Percentiles rank a stretch among this genome's conserved stretches.
phyloP scores from a whole-genome alignment of 306 rosid species.

The Carpinus fangiana region DNA sequence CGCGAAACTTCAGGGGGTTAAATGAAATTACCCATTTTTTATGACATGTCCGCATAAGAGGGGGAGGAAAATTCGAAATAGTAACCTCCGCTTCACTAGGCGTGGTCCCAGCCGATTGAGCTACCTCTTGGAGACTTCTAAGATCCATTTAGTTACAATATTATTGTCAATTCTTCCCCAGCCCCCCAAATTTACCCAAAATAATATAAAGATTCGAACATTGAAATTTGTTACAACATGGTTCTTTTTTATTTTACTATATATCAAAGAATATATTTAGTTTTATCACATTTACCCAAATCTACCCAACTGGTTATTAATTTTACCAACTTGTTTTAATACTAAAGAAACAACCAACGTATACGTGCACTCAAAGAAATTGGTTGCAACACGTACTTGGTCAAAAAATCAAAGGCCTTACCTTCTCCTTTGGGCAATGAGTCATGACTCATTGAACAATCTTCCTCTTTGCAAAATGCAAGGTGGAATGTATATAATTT shows the following conservation, averaged over 20 bases:
- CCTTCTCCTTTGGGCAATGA: not conserved
- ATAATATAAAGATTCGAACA: no score
- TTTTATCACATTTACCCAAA: not conserved
- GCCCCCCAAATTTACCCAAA: not conserved
- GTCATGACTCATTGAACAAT: not conserved
- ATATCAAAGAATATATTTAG: not conserved
- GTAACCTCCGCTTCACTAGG: no score
- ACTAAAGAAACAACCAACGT: not conserved
- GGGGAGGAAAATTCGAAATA: no score
- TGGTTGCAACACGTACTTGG: not conserved
- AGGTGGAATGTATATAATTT: not conserved
- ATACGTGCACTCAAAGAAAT: slow-evolving; percentile 10
- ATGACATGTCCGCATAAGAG: no score
- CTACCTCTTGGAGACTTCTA: no score
- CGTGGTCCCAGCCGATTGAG: no score
- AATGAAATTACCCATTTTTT: no score
- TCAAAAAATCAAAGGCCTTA: not conserved
- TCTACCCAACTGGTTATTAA: not conserved
- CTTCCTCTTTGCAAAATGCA: not conserved
- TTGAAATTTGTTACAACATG: no score
- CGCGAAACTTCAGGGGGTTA: no score
- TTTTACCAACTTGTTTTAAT: not conserved
- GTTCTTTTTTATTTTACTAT: not conserved
- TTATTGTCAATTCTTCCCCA: not conserved
- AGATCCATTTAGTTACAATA: not conserved